Evolutionary conservation across 345 rosid species (phyloP), one percentile per base, ranked within the genome.

Genomic region (Bruguiera gymnorhiza): DNA sequence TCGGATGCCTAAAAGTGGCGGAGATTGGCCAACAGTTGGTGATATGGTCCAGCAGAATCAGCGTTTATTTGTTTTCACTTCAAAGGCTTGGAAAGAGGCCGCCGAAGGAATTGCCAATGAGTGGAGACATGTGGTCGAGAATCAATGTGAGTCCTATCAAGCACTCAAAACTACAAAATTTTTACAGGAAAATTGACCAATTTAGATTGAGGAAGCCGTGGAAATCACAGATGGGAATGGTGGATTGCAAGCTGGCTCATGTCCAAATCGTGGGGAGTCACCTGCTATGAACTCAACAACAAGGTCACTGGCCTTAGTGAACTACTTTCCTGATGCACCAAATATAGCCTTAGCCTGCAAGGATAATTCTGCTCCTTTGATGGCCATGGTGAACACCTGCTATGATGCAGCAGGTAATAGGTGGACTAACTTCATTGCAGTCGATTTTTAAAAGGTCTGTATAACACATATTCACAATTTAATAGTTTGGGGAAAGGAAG

Each of bases 341-440:
- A 52, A 63, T 52, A 7, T 69, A 9, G 18, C 74, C 15, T 63
- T 60, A 68, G 74, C 80, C 55, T 77, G 71, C 62, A 72, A 72
- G 53, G 67, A 72, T 20, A 77, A 69, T 65, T 77, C 80, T 58
- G 76, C 74, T 60, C 76, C 73, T 3, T 56, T 77, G 58, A 59
- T 77, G 58, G 65, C 55, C 15, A 73, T 64, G 80, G 9, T 65
- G 31, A 63, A 60, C 37, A 77, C 71, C 20, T 73, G 81, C 19
- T 32, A 73, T 60, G 37, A 32, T 6, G 76, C 77, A 68, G 73
- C 76, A 0, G 74, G 76, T 3, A 72, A 68, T 21, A 66, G 80
- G 9, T 72, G 80, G 80, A 67, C 76, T 51, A 72, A 77, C 69
- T 77, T 77, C 80, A 68, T 77, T 31, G 73, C 80, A 8, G 76